Evolutionary conservation across 352 stramenopile species (phyloP), one percentile per base, ranked within the genome.

Genomic region (Pythium myriotylum): DNA sequence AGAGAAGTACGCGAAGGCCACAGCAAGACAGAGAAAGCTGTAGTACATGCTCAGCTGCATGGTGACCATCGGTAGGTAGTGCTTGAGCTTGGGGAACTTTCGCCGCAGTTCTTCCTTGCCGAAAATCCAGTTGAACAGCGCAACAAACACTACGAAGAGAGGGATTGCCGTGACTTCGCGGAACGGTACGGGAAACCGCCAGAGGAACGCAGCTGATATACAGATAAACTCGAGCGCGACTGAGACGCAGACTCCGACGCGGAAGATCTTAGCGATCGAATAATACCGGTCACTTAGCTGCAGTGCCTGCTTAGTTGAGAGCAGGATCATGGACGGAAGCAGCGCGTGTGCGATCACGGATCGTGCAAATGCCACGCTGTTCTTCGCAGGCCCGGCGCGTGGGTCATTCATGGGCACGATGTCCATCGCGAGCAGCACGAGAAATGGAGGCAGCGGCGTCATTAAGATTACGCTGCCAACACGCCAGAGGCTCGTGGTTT

Each of bases 1-100:
- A 0, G 69, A 60, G 3, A 73, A 59, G 9, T 45, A 49, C 13
- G 58, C 19, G 61, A 80, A 80, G 1, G 14, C 67, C 14, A 66
- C 48, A 1, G 66, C 43, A 20, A 80, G 35, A 2, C 67, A 35
- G 24, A 75, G 54, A 35, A 62, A 80, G 1, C 45, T 47, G 19
- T 60, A 62, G 43, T 65, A 53, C 33, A 59, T 45, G 3, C 27
- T 35, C 16, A 59, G 35, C 43, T 66, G 59, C 40, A 55, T 52
- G 16, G 33, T 24, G 20, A 59, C 27, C 32, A 66, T 59, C 12
- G 59, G 59, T 22, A 66, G 22, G 43, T 66, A 66, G 29, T 51
- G 24, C 29, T 40, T 23, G 19, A 66, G 41, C 32, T 66, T 59
- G 22, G 32, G 7, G 39, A 27, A 23, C 48, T 54, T 53, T 17